Evolutionary conservation across 257 asterid genomes (phyloP).

Genomic region (Forsythia suspensa): DNA sequence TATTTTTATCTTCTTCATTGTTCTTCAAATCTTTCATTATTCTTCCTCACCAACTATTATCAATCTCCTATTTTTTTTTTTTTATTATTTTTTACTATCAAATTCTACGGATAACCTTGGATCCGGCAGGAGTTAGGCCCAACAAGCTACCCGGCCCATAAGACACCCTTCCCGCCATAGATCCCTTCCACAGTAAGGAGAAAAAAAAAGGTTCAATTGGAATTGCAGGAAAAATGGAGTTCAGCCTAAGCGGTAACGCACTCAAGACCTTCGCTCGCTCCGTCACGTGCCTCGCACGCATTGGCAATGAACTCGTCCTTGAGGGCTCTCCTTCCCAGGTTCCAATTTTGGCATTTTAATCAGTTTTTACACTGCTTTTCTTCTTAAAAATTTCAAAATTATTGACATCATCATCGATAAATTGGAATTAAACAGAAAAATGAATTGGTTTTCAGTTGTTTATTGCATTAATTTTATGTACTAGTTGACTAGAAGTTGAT

Average conservation of each 20-base stretch:
- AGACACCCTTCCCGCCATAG: neutral
- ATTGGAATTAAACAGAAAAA: neutral
- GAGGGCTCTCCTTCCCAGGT: constrained; percentile 84
- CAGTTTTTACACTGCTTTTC: neutral
- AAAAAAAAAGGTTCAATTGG: neutral
- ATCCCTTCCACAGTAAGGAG: neutral
- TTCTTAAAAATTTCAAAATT: neutral
- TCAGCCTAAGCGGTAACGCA: constrained; percentile 76
- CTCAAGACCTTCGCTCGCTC: constrained; percentile 84
- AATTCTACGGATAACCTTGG: neutral
- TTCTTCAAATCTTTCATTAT: too few relatives aligned
- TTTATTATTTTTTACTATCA: too few relatives aligned
- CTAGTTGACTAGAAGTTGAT: neutral
- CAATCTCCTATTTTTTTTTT: too few relatives aligned
- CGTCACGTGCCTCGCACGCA: constrained; percentile 86
- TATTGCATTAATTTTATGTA: neutral
- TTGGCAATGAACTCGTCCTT: constrained; percentile 85
- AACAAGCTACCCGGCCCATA: neutral
- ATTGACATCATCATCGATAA: neutral
- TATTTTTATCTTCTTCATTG: too few relatives aligned
- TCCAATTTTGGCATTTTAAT: neutral
- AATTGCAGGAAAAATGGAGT: constrained; percentile 53
- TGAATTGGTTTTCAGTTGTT: neutral
- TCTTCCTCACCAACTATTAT: too few relatives aligned
- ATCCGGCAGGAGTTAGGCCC: neutral